These are phyloP conservation scores for Neurospora pannonica DNA, from an alignment of 495 filamentous ascomycete genomes.

Conservation along the genomic window DNA sequence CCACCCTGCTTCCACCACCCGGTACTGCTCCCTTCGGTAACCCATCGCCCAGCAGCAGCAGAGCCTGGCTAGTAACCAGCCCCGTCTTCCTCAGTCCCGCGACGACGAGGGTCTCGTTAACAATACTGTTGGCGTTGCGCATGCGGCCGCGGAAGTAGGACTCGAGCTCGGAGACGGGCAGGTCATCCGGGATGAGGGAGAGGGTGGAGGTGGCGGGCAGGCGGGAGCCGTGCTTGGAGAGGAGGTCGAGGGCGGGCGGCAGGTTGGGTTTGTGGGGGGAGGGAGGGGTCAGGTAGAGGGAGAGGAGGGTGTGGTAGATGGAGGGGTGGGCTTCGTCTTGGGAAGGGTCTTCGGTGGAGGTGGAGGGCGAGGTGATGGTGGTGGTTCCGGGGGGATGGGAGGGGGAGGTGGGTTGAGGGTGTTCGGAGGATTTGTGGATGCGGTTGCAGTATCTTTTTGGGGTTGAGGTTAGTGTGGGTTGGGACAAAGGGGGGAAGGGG, in stretches of 20 bases:
- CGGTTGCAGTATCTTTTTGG: conserved; percentile 92
- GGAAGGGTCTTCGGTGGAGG: conserved; percentile 33
- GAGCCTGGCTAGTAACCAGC: conserved; percentile 60
- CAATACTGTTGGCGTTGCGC: conserved; percentile 69
- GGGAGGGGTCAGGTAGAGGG: conserved; percentile 81
- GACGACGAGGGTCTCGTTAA: conserved; percentile 71
- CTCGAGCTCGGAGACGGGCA: conserved; percentile 72
- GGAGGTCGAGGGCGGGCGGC: conserved; percentile 70
- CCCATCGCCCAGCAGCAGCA: conserved; percentile 59
- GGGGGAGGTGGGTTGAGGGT: conserved; percentile 25
- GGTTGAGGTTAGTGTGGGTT: conserved; percentile 2
- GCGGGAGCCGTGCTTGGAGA: conserved; percentile 84
- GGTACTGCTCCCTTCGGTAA: conserved; percentile 17
- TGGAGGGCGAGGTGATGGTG: conserved; percentile 9
- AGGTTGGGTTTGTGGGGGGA: conserved; percentile 63
- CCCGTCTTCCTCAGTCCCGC: conserved; percentile 64
- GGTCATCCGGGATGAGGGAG: conserved; percentile 67
- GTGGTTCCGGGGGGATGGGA: neutral
- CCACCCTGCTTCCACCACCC: conserved; percentile 47
- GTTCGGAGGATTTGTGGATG: conserved; percentile 52
- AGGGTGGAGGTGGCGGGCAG: conserved; percentile 80
- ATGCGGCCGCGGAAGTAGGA: conserved; percentile 90
- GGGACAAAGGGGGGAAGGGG: neutral
- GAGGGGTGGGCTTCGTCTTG: conserved; percentile 50
- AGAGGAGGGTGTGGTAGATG: conserved; percentile 85